These are phyloP conservation scores for Apophysomyces sp. DNA, from an alignment of 371 early-diverging fungal genomes.

Conservation along the genomic window DNA sequence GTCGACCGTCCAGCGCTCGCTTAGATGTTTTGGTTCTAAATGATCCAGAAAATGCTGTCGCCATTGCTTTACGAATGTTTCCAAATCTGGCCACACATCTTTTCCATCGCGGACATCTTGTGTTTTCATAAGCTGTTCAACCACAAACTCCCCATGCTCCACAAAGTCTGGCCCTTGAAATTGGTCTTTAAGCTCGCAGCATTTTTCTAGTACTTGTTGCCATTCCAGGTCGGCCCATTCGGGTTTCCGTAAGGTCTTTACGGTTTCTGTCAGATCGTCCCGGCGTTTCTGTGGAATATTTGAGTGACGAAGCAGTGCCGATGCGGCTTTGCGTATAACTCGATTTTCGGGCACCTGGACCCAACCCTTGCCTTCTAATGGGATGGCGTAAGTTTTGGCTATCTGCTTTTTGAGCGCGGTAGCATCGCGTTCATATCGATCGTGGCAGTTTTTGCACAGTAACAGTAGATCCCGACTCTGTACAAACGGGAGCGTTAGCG, in stretches of 20 bases:
- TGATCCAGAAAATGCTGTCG: conserved; percentile 55
- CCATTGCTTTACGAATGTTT: conserved; percentile 46
- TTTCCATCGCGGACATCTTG: conserved; percentile 12
- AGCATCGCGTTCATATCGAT: conserved; percentile 52
- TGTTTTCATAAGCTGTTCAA: conserved; percentile 24
- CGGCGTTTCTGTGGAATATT: conserved; percentile 43
- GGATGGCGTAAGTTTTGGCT: conserved; percentile 38
- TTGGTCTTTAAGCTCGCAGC: conserved; percentile 36
- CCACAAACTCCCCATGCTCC: conserved; percentile 52
- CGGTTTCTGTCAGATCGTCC: conserved; percentile 18
- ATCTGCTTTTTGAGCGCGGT: conserved; percentile 36
- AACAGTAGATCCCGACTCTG: conserved; percentile 55
- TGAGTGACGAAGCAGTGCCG: conserved; percentile 34
- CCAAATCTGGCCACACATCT: conserved; percentile 31
- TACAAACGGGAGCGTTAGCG: not conserved
- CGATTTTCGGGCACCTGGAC: conserved; percentile 39
- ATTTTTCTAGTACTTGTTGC: conserved; percentile 22
- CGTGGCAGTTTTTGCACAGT: conserved; percentile 52
- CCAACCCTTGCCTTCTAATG: conserved; percentile 60
- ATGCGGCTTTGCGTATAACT: conserved; percentile 45
- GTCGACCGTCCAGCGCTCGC: conserved; percentile 47
- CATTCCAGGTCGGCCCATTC: conserved; percentile 9
- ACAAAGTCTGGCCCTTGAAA: conserved; percentile 47
- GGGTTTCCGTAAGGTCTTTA: conserved; percentile 20
- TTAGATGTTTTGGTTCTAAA: conserved; percentile 40